phyloP scores from a whole-genome alignment of 306 rosid species.

The Cicer bijugum region DNA sequence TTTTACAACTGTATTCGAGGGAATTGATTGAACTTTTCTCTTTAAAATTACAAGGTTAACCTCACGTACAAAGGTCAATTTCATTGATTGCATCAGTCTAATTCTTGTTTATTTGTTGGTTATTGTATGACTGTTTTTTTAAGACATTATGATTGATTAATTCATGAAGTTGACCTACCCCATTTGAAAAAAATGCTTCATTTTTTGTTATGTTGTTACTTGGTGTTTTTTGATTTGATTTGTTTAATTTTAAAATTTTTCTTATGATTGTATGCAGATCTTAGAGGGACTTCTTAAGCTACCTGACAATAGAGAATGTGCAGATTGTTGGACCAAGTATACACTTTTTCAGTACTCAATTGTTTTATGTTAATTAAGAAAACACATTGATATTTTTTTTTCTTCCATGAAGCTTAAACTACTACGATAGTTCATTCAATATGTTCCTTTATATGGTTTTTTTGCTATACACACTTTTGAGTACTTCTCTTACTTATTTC shows the following conservation, averaged over 20 bases:
- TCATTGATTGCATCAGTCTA: no score
- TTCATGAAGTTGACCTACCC: not conserved
- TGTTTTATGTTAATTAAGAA: conserved; percentile 24
- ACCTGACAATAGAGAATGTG: conserved; percentile 86
- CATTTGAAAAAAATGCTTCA: not conserved
- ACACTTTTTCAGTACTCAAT: conserved; percentile 38
- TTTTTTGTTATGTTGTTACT: not conserved
- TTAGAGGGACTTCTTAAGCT: conserved; percentile 79
- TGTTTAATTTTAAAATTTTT: not conserved
- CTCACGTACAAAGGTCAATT: no score
- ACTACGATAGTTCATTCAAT: conserved; percentile 26
- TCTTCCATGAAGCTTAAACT: conserved; percentile 2
- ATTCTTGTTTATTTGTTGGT: no score
- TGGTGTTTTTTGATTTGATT: not conserved
- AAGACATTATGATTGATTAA: not conserved
- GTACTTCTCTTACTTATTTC: not conserved
- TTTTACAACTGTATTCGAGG: no score
- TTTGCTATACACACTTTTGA: not conserved
- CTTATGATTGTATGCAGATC: conserved; percentile 58
- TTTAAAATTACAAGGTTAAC: no score
- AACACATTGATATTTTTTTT: not conserved
- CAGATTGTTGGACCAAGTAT: conserved; percentile 87
- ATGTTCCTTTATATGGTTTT: not conserved
- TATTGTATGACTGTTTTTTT: not conserved
- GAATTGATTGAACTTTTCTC: no score